Conservation (phyloP, 345 rosid species). For the Nephelium lappaceum region DNA sequence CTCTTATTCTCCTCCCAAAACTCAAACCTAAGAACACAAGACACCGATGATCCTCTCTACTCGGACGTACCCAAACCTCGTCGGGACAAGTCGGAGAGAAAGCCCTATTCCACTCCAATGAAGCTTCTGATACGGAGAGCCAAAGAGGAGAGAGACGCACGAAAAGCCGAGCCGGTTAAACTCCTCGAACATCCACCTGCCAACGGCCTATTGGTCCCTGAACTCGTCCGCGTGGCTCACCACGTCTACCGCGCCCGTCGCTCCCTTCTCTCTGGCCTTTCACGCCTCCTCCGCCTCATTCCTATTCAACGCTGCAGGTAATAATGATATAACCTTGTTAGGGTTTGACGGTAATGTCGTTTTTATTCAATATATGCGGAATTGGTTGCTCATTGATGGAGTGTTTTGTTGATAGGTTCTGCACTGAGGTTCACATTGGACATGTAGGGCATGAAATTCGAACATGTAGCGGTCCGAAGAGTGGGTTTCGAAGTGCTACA, state of each 20-base stretch:
- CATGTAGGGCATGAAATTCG: conserved; percentile 75
- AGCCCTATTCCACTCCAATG: conserved; percentile 82
- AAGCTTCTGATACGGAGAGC: conserved; percentile 66
- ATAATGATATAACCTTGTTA: neutral
- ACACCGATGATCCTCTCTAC: conserved; percentile 45
- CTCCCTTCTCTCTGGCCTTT: conserved; percentile 54
- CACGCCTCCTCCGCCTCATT: conserved; percentile 47
- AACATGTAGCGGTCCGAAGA: conserved; percentile 73
- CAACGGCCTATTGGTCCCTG: conserved; percentile 79
- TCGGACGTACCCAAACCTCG: conserved; percentile 71
- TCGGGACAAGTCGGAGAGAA: conserved; percentile 75
- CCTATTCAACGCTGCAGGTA: conserved; percentile 78
- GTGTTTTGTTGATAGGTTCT: conserved; percentile 42
- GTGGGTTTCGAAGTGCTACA: conserved; percentile 65
- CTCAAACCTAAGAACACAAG: neutral
- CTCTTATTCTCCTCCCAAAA: conserved; percentile 28
- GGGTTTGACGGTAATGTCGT: too few species aligned
- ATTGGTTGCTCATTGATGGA: neutral
- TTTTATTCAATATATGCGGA: neutral
- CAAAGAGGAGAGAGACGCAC: conserved; percentile 62
- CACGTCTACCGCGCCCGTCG: conserved; percentile 56
- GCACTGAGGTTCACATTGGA: conserved; percentile 73
- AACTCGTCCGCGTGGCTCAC: conserved; percentile 66
- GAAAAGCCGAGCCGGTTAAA: conserved; percentile 71
- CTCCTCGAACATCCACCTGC: conserved; percentile 69